phyloP scores from a whole-genome alignment of 2,329 filamentous ascomycete genomes.

The Pseudonectria foliicola region DNA sequence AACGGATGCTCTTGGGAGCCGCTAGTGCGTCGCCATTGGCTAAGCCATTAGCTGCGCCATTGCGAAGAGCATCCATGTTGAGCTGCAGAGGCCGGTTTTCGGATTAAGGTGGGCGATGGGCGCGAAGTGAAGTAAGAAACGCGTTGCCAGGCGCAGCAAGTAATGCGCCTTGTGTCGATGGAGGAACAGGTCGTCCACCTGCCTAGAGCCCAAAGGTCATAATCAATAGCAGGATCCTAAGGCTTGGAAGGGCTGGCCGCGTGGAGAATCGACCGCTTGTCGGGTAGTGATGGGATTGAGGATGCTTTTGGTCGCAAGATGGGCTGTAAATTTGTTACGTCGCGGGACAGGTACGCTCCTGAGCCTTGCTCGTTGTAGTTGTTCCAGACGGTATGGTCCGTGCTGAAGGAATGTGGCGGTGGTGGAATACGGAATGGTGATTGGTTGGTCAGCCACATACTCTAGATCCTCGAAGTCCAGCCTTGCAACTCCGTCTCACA shows the following conservation, averaged over 20 bases:
- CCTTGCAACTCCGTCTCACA: no score
- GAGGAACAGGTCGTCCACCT: constrained; percentile 23
- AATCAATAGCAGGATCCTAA: constrained; percentile 13
- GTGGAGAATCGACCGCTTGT: constrained; percentile 1
- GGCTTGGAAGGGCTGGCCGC: background rate
- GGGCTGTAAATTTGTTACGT: constrained; percentile 17
- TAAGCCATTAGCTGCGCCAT: constrained; percentile 38
- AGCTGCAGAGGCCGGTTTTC: background rate
- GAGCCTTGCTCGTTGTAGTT: constrained; percentile 8
- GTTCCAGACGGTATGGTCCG: no score
- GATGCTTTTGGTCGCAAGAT: constrained; percentile 1
- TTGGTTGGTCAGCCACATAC: no score
- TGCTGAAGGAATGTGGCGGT: no score
- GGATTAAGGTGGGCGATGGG: constrained; percentile 3
- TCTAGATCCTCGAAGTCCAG: no score
- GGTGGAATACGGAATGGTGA: no score
- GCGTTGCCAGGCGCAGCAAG: constrained; percentile 24
- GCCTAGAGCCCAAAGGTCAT: constrained; percentile 18
- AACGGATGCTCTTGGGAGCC: constrained; percentile 46
- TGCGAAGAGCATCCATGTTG: constrained; percentile 36
- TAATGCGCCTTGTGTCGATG: constrained; percentile 24
- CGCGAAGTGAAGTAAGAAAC: constrained; percentile 15
- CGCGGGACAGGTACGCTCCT: constrained; percentile 1
- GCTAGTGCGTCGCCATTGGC: constrained; percentile 30
- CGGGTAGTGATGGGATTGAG: constrained; percentile 5